Evolutionary conservation across 1,139 yeast species (phyloP).

Genomic region (Geotrichum restrictum): DNA sequence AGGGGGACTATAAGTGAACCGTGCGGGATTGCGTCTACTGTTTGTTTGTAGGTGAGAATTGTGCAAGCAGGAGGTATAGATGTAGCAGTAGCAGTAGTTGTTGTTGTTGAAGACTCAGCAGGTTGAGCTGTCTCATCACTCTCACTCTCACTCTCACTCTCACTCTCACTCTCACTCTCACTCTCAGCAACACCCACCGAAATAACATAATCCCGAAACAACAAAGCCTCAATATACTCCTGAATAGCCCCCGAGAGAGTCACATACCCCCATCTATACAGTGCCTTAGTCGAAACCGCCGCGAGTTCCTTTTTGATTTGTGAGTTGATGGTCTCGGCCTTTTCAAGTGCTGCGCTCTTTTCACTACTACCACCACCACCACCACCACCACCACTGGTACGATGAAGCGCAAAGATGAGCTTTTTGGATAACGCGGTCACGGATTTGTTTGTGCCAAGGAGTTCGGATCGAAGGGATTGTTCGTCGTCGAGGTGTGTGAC

Average conservation of each 20-base stretch:
- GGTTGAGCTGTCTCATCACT: no score
- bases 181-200: no score
- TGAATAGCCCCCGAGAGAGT: constrained; percentile 32
- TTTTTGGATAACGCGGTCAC: constrained; percentile 44
- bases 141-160: no score
- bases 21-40: not conserved
- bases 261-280: constrained; percentile 16
- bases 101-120: no score
- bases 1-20: constrained; percentile 21
- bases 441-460: constrained; percentile 42
- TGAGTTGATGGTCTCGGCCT: constrained; percentile 27
- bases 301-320: constrained; percentile 1
- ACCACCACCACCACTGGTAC: no score
- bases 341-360: constrained; percentile 42
- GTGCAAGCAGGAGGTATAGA: not conserved
- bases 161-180: no score
- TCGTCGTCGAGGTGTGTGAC: constrained; percentile 25
- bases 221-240: constrained; percentile 44
- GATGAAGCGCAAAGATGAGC: no score
- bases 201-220: constrained; percentile 37
- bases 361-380: no score
- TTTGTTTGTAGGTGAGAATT: constrained; percentile 13
- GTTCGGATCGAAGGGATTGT: constrained; percentile 41
- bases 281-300: not conserved
- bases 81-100: no score